Conservation (phyloP, 208 protist genomes). For the Angomonas ambiguus region DNA sequence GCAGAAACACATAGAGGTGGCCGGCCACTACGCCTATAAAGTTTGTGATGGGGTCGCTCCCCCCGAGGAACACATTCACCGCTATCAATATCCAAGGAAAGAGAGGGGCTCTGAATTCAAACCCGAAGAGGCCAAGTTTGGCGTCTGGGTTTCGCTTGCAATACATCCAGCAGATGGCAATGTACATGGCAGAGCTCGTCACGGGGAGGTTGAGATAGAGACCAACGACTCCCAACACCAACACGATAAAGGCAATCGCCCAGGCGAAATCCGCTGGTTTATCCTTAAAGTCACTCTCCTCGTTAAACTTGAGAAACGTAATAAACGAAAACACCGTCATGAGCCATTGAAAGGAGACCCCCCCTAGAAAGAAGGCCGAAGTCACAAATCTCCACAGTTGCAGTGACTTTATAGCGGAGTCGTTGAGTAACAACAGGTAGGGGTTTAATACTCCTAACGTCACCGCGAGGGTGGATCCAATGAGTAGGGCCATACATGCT, state of each 20-base stretch:
- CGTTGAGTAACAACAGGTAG: constrained; percentile 30
- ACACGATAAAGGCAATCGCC: constrained; percentile 63
- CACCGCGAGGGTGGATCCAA: constrained; percentile 39
- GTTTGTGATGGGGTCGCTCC: constrained; percentile 51
- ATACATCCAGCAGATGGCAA: constrained; percentile 86
- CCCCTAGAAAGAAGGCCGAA: constrained; percentile 69
- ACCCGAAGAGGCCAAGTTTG: constrained; percentile 62
- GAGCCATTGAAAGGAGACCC: constrained; percentile 76
- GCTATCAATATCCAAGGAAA: constrained; percentile 83
- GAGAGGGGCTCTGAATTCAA: constrained; percentile 62
- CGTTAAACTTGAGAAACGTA: constrained; percentile 73
- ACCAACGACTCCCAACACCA: constrained; percentile 21
- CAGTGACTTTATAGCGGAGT: constrained; percentile 28
- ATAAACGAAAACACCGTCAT: constrained; percentile 78
- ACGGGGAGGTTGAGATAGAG: constrained; percentile 37
- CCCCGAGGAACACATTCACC: constrained; percentile 65
- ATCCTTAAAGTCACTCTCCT: constrained; percentile 66
- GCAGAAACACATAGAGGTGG: constrained; percentile 74
- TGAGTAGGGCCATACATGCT: constrained; percentile 25
- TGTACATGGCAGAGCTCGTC: constrained; percentile 56
- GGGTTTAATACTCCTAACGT: constrained; percentile 36
- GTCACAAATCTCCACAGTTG: constrained; percentile 72
- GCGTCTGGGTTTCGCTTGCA: constrained; percentile 77
- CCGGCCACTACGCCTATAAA: constrained; percentile 64
- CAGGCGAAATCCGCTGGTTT: constrained; percentile 73